These are phyloP conservation scores for Podila minutissima DNA, from an alignment of 192 early-diverging fungal genomes.

Conservation along the genomic window DNA sequence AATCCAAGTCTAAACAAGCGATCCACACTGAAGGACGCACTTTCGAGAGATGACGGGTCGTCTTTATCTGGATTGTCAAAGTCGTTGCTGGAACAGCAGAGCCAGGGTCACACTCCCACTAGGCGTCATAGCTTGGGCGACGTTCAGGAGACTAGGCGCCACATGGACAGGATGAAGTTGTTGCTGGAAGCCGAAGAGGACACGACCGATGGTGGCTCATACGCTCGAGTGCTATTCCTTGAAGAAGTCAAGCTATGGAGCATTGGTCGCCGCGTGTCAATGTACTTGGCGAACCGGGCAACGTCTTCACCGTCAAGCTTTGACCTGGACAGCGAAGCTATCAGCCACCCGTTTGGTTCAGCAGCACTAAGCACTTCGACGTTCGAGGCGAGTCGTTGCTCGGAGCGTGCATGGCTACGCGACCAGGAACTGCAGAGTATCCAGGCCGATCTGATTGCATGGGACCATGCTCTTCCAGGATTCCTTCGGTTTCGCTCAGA, in stretches of 20 bases:
- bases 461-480: conserved; percentile 24
- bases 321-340: not conserved
- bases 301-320: not conserved
- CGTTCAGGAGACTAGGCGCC: conserved; percentile 23
- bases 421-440: conserved; percentile 42
- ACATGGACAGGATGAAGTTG: conserved; percentile 43
- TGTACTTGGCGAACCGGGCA: conserved; percentile 12
- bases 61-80: conserved; percentile 29
- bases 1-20: not conserved
- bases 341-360: conserved; percentile 10
- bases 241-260: conserved; percentile 48
- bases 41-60: not conserved
- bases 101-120: conserved; percentile 21
- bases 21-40: not conserved
- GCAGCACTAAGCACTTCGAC: conserved; percentile 8
- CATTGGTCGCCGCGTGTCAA: conserved; percentile 34
- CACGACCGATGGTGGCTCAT: conserved; percentile 36
- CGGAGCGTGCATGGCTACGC: conserved; percentile 37
- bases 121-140: not conserved
- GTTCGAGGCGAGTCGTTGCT: conserved; percentile 32
- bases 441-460: conserved; percentile 43
- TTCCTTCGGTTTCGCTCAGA: conserved; percentile 30
- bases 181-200: conserved; percentile 44
- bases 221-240: conserved; percentile 36
- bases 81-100: conserved; percentile 21